Percentiles rank a stretch among this genome's conserved stretches.
Conservation (phyloP, 2,329 filamentous ascomycete species). For the Colletotrichum truncatum region DNA sequence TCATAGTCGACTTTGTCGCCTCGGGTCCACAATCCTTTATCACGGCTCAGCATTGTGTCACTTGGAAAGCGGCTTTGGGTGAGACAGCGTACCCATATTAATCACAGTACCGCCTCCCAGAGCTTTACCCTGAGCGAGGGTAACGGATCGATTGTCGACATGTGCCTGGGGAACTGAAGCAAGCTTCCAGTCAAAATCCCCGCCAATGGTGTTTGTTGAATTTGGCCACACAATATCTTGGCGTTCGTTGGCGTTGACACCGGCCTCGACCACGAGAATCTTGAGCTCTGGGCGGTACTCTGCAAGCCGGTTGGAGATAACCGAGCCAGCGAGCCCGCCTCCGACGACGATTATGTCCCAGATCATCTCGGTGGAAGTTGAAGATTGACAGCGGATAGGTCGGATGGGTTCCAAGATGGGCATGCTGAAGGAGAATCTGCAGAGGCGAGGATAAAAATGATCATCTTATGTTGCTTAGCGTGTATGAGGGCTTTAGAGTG, state of each 20-base stretch:
- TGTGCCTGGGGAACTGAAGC: constrained; percentile 40
- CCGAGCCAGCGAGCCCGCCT: constrained; percentile 47
- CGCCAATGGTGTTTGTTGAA: constrained; percentile 39
- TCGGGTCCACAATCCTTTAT: constrained; percentile 49
- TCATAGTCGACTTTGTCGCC: constrained; percentile 55
- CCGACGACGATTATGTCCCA: constrained; percentile 49
- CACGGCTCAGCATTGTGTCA: background rate
- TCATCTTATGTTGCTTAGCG: too few relatives aligned
- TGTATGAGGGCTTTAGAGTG: too few relatives aligned
- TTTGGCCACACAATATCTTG: constrained; percentile 38
- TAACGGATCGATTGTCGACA: constrained; percentile 36
- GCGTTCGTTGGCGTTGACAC: constrained; percentile 38
- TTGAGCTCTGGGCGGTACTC: constrained; percentile 35
- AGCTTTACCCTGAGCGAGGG: constrained; percentile 45
- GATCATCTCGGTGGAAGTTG: background rate
- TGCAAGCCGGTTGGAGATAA: constrained; percentile 44
- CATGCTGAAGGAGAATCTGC: background rate
- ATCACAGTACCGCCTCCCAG: constrained; percentile 51
- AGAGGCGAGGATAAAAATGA: background rate
- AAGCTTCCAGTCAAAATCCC: constrained; percentile 46
- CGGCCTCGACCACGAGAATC: constrained; percentile 50
- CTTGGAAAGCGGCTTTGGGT: background rate
- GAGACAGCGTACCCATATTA: constrained; percentile 43
- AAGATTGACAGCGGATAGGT: background rate
- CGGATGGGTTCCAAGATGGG: background rate